Evolutionary conservation across 2,329 filamentous ascomycete genomes (phyloP).

Genomic region (Phaeosphaeria sp.): DNA sequence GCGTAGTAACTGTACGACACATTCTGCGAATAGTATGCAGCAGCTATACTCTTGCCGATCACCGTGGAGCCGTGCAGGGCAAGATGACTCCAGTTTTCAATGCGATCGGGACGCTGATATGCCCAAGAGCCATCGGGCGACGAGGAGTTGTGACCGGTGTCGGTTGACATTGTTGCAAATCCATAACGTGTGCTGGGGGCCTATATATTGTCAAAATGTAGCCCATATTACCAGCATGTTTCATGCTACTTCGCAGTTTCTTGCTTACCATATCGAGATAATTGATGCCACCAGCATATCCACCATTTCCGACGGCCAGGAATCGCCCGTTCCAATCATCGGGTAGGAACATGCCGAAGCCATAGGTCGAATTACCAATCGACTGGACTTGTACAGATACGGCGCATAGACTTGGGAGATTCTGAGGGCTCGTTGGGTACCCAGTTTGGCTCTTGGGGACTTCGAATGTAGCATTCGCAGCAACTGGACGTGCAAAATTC

Average conservation of each 20-base stretch:
- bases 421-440: slow-evolving; percentile 49
- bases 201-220: slow-evolving; percentile 9
- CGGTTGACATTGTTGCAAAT: slow-evolving; percentile 53
- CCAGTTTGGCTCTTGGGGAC: slow-evolving; percentile 47
- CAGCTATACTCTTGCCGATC: slow-evolving; percentile 55
- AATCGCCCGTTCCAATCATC: slow-evolving; percentile 48
- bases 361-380: slow-evolving; percentile 43
- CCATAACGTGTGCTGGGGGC: slow-evolving; percentile 45
- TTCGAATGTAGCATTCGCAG: slow-evolving; percentile 47
- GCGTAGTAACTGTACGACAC: slow-evolving; percentile 60
- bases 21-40: slow-evolving; percentile 56
- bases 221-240: neutral
- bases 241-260: too few species aligned
- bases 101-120: slow-evolving; percentile 42
- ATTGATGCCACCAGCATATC: slow-evolving; percentile 56
- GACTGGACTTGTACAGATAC: slow-evolving; percentile 47
- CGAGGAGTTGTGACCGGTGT: slow-evolving; percentile 54
- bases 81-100: slow-evolving; percentile 49
- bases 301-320: slow-evolving; percentile 54
- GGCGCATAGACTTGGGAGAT: slow-evolving; percentile 48
- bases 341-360: slow-evolving; percentile 49
- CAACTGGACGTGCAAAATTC: slow-evolving; percentile 41
- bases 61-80: slow-evolving; percentile 57
- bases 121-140: slow-evolving; percentile 47
- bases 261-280: slow-evolving; percentile 55